phyloP scores from a whole-genome alignment of 2,329 filamentous ascomycete species.

The Paraphaeosphaeria sporulosa region DNA sequence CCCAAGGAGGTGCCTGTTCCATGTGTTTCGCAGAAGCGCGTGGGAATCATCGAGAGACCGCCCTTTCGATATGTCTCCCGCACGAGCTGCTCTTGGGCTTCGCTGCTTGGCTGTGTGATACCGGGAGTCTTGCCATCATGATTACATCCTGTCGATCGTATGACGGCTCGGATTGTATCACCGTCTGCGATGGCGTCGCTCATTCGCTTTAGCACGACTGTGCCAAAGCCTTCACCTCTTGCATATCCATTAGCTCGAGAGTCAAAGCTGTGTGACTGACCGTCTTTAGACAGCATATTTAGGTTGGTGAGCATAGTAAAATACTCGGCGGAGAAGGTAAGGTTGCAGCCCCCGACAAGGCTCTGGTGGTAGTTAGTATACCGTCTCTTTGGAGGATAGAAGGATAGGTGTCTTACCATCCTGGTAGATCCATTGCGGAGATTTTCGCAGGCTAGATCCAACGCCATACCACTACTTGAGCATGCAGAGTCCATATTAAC shows the following conservation, averaged over 20 bases:
- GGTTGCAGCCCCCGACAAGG: slow-evolving; percentile 19
- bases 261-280: slow-evolving; percentile 50
- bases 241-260: slow-evolving; percentile 67
- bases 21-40: slow-evolving; percentile 47
- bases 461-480: slow-evolving; percentile 24
- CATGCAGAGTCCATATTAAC: slow-evolving; percentile 33
- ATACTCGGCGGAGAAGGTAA: slow-evolving; percentile 4
- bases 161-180: slow-evolving; percentile 36
- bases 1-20: slow-evolving; percentile 67
- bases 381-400: background rate
- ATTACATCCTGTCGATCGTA: slow-evolving; percentile 32
- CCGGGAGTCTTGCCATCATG: slow-evolving; percentile 23
- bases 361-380: background rate
- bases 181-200: slow-evolving; percentile 52
- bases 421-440: slow-evolving; percentile 8
- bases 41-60: slow-evolving; percentile 37
- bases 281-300: slow-evolving; percentile 21
- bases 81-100: slow-evolving; percentile 47
- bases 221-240: slow-evolving; percentile 64
- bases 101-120: slow-evolving; percentile 47
- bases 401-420: slow-evolving; percentile 13
- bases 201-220: slow-evolving; percentile 41
- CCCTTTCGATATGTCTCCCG: slow-evolving; percentile 44
- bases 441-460: slow-evolving; percentile 26
- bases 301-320: slow-evolving; percentile 13